phyloP scores from a whole-genome alignment of 768 basidiomycete species.

The Kwoniella newhampshirensis region DNA sequence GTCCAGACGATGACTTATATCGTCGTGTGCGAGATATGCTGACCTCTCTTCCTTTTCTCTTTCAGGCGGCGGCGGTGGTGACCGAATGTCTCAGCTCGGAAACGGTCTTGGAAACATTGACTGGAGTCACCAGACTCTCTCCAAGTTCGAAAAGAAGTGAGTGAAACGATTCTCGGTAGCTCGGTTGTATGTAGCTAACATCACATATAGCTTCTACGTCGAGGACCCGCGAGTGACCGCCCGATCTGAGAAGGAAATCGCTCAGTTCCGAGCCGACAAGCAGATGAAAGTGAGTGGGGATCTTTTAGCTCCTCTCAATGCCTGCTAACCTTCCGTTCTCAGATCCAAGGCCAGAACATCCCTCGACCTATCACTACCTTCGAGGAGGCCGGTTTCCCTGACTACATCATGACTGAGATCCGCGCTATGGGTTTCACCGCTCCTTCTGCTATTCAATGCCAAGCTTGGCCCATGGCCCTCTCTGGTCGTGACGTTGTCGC shows the following conservation, averaged over 20 bases:
- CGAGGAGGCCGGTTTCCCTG: slow-evolving; percentile 93
- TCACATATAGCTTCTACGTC: slow-evolving; percentile 28
- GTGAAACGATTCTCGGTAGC: slow-evolving; percentile 5
- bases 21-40: slow-evolving; percentile 33
- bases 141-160: slow-evolving; percentile 93
- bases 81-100: slow-evolving; percentile 73
- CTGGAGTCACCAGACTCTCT: slow-evolving; percentile 72
- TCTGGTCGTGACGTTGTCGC: slow-evolving; percentile 86
- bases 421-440: slow-evolving; percentile 85
- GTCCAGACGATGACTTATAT: slow-evolving; percentile 42
- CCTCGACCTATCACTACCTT: slow-evolving; percentile 88
- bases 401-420: slow-evolving; percentile 91
- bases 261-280: slow-evolving; percentile 76
- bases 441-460: slow-evolving; percentile 96
- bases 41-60: slow-evolving; percentile 12
- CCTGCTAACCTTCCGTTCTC: neutral
- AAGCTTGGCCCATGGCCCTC: slow-evolving; percentile 99
- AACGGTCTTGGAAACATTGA: slow-evolving; percentile 78
- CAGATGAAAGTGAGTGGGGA: slow-evolving; percentile 84
- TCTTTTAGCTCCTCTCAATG: neutral
- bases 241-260: slow-evolving; percentile 84
- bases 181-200: neutral
- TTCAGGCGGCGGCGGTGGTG: slow-evolving; percentile 46
- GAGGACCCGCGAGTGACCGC: slow-evolving; percentile 98
- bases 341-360: slow-evolving; percentile 84